Conservation (phyloP, 2,329 filamentous ascomycete genomes). For the Colletotrichum falcatum region DNA sequence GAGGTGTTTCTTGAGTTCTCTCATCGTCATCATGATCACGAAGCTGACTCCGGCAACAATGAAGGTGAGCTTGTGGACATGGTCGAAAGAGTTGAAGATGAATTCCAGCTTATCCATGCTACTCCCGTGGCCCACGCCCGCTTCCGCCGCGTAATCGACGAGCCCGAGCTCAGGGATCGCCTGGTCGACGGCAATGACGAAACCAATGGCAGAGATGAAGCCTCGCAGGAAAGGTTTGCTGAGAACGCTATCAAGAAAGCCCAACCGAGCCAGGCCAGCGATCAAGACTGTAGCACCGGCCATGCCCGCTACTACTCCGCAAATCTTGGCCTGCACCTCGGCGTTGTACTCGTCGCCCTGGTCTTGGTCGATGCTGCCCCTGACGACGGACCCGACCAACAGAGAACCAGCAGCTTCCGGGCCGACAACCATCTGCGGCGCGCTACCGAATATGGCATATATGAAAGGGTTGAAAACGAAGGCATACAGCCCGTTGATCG, state of each 20-base stretch:
- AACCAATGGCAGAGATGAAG: slow-evolving; percentile 97
- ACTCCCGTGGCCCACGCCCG: slow-evolving; percentile 82
- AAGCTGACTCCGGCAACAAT: slow-evolving; percentile 85
- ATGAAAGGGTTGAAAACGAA: slow-evolving; percentile 94
- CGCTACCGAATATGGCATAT: slow-evolving; percentile 91
- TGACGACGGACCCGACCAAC: slow-evolving; percentile 87
- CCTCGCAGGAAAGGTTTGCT: slow-evolving; percentile 92
- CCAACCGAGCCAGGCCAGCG: slow-evolving; percentile 85
- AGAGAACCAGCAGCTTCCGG: slow-evolving; percentile 95
- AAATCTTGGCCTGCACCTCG: slow-evolving; percentile 81
- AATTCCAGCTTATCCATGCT: slow-evolving; percentile 89
- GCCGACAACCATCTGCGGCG: slow-evolving; percentile 92
- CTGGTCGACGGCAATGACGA: slow-evolving; percentile 96
- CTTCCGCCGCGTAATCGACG: slow-evolving; percentile 70
- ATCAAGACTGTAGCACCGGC: slow-evolving; percentile 90
- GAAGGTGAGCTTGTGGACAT: slow-evolving; percentile 80
- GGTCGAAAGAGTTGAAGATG: slow-evolving; percentile 73
- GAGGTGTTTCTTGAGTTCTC: slow-evolving; percentile 83
- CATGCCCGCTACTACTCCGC: slow-evolving; percentile 88
- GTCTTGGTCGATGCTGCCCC: slow-evolving; percentile 78
- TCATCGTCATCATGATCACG: slow-evolving; percentile 87
- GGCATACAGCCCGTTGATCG: slow-evolving; percentile 93
- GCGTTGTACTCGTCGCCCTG: slow-evolving; percentile 74
- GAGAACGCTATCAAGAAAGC: slow-evolving; percentile 94
- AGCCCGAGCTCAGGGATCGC: slow-evolving; percentile 91